Base-by-base conservation (phyloP, 2,329 filamentous ascomycete species). In the Aspergillus candidus region DNA sequence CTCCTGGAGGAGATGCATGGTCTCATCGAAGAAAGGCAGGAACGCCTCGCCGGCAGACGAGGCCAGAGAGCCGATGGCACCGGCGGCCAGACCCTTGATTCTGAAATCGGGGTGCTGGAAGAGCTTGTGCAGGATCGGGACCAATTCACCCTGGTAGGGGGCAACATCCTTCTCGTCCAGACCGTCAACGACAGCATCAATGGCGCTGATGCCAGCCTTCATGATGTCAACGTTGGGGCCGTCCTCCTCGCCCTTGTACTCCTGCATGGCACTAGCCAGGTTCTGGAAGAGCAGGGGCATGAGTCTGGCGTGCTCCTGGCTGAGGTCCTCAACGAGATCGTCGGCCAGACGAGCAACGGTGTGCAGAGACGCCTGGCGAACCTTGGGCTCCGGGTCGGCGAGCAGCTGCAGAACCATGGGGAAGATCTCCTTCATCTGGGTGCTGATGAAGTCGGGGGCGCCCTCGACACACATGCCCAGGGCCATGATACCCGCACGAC, bases 381-480 rank as follows among this genome's bases (percentile, higher is more conserved):
- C 93, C 57, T 83, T 82, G 55, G 82, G 77, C 54, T 94, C 86
- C n/a, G 79, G 74, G 62, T 98, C 93, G 62, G 88, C 67, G 32
- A 98, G 80, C 7, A 97, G 78, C 59, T 81, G 82, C 46, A 96
- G 76, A 47, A 97, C 82, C 56, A 87, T 77, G 38, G 93, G 93
- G 65, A 97, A 80, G 54, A 97, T 85, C 53, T 84, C 79, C 60
- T 84, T 78, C 50, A 97, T 80, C 70, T 98, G 93, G 14, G 90
- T 95, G 52, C 88, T 88, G 61, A 97, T 89, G 70, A 97, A 98
- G 67, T 98, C 93, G 12, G 93, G 93, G 27, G 93, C 91, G 57
- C 93, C 93, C 74, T 97, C 93, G 41, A 95, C 91, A 57, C 88
- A 91, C 74, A 91, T 94, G 47, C 91, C 91, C 4, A 98, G 79